A percentile compares a stretch with the other conserved stretches of the same genome.
phyloP scores from a whole-genome alignment of 441 rosid genomes.

The Syzygium malaccense region DNA sequence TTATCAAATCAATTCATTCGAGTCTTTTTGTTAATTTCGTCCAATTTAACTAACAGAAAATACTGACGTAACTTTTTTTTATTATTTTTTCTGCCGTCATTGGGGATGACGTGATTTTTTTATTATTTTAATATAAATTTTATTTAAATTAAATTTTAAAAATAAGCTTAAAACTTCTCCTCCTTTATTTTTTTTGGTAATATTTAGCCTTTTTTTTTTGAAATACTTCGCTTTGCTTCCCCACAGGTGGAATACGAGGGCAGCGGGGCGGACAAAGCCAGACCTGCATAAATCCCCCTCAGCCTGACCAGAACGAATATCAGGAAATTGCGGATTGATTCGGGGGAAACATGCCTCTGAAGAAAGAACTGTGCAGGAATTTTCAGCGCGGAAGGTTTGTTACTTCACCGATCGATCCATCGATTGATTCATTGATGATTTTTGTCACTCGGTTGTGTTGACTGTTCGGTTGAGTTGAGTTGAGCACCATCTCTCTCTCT shows the following conservation, averaged over 20 bases:
- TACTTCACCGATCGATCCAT: not conserved
- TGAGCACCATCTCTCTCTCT: not conserved
- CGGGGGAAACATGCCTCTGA: not conserved
- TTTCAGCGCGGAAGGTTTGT: conserved; percentile 77
- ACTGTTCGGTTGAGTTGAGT: not conserved
- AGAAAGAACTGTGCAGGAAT: conserved; percentile 58
- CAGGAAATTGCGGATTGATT: not conserved
- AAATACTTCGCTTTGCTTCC: not conserved
- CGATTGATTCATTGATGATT: not conserved
- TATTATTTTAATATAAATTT: too few species aligned
- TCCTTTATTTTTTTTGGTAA: too few species aligned
- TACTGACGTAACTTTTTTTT: too few species aligned
- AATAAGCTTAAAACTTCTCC: too few species aligned
- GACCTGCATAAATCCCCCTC: not conserved
- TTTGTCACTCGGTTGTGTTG: not conserved
- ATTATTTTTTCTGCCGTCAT: too few species aligned
- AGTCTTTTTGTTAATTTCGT: too few species aligned
- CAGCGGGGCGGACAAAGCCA: not conserved
- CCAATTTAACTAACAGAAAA: too few species aligned
- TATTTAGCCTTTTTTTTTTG: too few species aligned
- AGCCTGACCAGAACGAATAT: not conserved
- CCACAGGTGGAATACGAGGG: not conserved
- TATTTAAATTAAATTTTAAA: too few species aligned
- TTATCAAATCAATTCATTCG: too few species aligned
- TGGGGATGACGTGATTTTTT: too few species aligned